A percentile compares a stretch with the other conserved stretches of the same genome.
Conservation (phyloP, 2,329 filamentous ascomycete species). For the Fusarium setosum region DNA sequence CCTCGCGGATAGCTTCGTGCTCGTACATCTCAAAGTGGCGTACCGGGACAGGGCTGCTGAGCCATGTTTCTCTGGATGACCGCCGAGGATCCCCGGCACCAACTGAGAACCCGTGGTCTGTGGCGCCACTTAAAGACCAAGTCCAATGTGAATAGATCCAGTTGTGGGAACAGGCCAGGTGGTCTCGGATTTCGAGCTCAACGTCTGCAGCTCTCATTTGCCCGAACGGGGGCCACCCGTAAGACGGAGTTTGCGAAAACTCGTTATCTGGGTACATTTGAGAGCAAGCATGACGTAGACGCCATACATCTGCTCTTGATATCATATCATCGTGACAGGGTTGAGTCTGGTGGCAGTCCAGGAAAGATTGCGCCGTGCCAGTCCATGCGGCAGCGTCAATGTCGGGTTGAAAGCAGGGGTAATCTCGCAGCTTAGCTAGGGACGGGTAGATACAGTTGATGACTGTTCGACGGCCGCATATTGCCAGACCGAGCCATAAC, state of each 20-base stretch:
- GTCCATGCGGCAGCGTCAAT: conserved; percentile 8
- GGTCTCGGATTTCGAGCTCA: conserved; percentile 6
- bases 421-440: background rate
- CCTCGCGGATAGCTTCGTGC: background rate
- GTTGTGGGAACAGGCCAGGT: conserved; percentile 8
- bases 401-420: background rate
- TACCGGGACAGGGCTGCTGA: background rate
- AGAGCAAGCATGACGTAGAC: background rate
- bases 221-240: conserved; percentile 2
- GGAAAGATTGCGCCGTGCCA: background rate
- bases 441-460: background rate
- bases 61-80: background rate
- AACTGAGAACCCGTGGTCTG: background rate
- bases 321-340: background rate
- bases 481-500: conserved; percentile 8
- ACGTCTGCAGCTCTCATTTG: background rate
- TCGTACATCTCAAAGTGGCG: background rate
- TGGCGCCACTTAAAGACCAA: background rate
- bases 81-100: background rate
- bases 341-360: background rate
- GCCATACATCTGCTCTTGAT: background rate
- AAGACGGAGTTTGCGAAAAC: background rate
- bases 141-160: conserved; percentile 6
- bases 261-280: background rate
- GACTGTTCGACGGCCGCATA: background rate